These are phyloP conservation scores for Dichotomocladium elegans DNA, from an alignment of 371 early-diverging fungal species.

Conservation along the genomic window DNA sequence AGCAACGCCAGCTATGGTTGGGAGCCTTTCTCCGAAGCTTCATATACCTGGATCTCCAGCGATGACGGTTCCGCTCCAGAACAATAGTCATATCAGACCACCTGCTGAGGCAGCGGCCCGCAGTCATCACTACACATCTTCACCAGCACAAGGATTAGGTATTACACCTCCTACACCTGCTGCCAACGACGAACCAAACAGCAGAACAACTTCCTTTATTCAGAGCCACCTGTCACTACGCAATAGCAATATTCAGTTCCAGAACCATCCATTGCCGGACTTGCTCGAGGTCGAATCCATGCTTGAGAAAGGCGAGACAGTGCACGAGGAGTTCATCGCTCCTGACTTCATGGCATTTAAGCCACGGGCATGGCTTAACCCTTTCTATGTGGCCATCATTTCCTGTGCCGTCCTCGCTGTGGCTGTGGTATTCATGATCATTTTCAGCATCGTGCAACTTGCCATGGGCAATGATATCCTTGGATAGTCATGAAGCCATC, in stretches of 20 bases:
- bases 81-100: neutral
- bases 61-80: neutral
- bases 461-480: constrained; percentile 31
- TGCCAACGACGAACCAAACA: neutral
- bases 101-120: constrained; percentile 1
- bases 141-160: constrained; percentile 14
- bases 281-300: neutral
- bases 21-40: neutral
- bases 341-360: constrained; percentile 30
- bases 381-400: constrained; percentile 32
- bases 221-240: neutral
- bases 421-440: constrained; percentile 36
- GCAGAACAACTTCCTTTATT: neutral
- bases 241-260: neutral
- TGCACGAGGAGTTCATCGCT: neutral
- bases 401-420: constrained; percentile 15
- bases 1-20: neutral
- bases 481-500: constrained; percentile 4
- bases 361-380: constrained; percentile 20
- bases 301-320: neutral
- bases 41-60: constrained; percentile 5
- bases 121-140: neutral
- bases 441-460: constrained; percentile 28
- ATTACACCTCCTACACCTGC: constrained; percentile 3
- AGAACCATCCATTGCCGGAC: neutral